These are phyloP conservation scores for Brassica napus DNA, from an alignment of 345 rosid species.

Conservation along the genomic window DNA sequence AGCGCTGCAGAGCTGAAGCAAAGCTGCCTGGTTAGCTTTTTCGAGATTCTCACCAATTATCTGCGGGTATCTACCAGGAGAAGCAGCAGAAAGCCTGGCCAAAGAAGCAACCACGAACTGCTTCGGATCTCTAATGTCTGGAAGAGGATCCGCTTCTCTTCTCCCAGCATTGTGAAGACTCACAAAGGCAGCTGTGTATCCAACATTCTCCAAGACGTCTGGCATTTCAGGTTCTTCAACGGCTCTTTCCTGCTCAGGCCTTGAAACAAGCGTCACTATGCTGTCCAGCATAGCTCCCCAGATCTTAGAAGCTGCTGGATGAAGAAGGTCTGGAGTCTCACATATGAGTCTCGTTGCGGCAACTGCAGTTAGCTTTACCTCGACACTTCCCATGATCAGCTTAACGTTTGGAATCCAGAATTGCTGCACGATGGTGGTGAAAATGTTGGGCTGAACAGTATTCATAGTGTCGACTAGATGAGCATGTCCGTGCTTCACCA, in stretches of 20 bases:
- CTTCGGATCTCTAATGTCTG: conserved; percentile 74
- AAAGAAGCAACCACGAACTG: conserved; percentile 71
- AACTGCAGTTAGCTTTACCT: conserved; percentile 75
- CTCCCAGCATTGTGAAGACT: conserved; percentile 88
- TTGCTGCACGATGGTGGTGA: conserved; percentile 64
- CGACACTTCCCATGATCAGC: conserved; percentile 72
- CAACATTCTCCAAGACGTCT: conserved; percentile 75
- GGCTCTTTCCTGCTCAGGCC: conserved; percentile 78
- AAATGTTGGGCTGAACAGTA: conserved; percentile 69
- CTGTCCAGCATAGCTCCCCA: conserved; percentile 92
- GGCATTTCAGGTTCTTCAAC: conserved; percentile 91
- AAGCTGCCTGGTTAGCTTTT: conserved; percentile 65
- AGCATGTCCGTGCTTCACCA: conserved; percentile 82
- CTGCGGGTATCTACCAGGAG: conserved; percentile 79
- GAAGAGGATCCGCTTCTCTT: conserved; percentile 86
- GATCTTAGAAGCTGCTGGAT: conserved; percentile 54
- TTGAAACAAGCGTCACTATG: conserved; percentile 77
- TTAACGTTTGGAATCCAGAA: conserved; percentile 89
- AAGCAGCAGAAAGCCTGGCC: conserved; percentile 56
- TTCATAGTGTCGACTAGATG: conserved; percentile 75
- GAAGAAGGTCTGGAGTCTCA: conserved; percentile 69
- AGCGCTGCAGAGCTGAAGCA: conserved; percentile 65
- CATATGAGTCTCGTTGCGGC: conserved; percentile 81
- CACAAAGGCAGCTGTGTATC: conserved; percentile 78
- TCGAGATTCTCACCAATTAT: conserved; percentile 72